A percentile compares a stretch with the other conserved stretches of the same genome.
Evolutionary conservation across 805 yeast species (phyloP).

Genomic region (Saturnispora sanitii): DNA sequence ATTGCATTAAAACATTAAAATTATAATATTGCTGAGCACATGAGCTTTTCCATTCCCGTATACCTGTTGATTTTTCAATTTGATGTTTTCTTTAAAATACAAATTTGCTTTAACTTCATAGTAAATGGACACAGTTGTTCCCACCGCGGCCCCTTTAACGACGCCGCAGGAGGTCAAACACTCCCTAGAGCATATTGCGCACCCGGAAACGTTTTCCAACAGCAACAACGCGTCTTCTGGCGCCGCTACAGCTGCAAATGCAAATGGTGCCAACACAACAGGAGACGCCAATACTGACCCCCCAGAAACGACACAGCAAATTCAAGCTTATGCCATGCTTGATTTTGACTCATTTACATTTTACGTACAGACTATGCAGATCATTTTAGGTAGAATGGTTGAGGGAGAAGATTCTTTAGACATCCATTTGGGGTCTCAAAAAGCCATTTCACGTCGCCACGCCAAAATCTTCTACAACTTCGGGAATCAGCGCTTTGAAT

Average conservation of each 20-base stretch:
- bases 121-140: constrained; percentile 5
- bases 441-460: constrained; percentile 88
- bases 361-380: constrained; percentile 93
- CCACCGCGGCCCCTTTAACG: constrained; percentile 7
- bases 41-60: too few species aligned
- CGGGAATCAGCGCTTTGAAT: constrained; percentile 89
- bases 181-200: too few species aligned
- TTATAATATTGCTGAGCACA: too few species aligned
- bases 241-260: too few species aligned
- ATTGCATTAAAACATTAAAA: too few species aligned
- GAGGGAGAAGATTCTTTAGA: constrained; percentile 74
- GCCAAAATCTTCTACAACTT: constrained; percentile 95
- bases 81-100: neutral
- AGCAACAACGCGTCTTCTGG: too few species aligned
- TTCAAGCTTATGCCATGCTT: constrained; percentile 60
- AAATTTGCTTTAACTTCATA: neutral
- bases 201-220: too few species aligned
- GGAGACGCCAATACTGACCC: neutral
- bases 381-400: constrained; percentile 81
- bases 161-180: constrained; percentile 9
- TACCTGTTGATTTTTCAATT: neutral
- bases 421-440: constrained; percentile 85
- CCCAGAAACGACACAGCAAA: constrained; percentile 20
- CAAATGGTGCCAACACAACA: too few species aligned
- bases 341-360: constrained; percentile 92